A percentile compares a stretch with the other conserved stretches of the same genome.
Evolutionary conservation across 129 eudicot species (phyloP).

Genomic region (Silybum marianum): DNA sequence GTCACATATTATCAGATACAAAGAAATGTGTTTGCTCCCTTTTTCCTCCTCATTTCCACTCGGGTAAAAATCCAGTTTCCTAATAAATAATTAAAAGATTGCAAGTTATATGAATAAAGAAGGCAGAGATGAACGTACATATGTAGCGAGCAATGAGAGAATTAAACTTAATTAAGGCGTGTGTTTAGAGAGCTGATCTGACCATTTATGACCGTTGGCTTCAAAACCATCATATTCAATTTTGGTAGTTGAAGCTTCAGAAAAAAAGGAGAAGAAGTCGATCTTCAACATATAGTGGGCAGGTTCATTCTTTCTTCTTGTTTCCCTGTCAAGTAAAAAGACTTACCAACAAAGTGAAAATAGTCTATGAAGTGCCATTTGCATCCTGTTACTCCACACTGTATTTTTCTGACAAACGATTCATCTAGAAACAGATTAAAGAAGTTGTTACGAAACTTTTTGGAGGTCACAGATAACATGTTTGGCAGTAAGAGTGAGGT

Average conservation of each 20-base stretch:
- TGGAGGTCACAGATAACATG: too few species aligned
- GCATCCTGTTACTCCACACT: too few species aligned
- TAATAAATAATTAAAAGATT: neutral
- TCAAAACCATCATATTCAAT: conserved; percentile 26
- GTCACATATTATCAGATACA: conserved; percentile 3
- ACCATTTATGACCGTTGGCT: conserved; percentile 24
- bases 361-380: too few species aligned
- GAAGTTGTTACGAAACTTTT: too few species aligned
- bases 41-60: conserved; percentile 5
- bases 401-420: too few species aligned
- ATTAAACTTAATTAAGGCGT: neutral
- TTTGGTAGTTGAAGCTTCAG: too few species aligned
- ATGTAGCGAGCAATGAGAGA: neutral
- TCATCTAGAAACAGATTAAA: too few species aligned
- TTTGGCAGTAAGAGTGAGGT: too few species aligned
- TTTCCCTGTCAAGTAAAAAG: too few species aligned
- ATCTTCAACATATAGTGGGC: conserved; percentile 28
- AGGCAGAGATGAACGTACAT: too few species aligned
- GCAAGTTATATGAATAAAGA: neutral
- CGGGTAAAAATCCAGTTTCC: conserved; percentile 7
- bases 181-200: neutral
- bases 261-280: conserved; percentile 31
- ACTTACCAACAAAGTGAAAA: too few species aligned
- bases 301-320: conserved; percentile 18
- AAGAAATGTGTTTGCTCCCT: neutral